These are phyloP conservation scores for Vaccinium darrowii DNA, from an alignment of 148 eudicot genomes.

Conservation along the genomic window DNA sequence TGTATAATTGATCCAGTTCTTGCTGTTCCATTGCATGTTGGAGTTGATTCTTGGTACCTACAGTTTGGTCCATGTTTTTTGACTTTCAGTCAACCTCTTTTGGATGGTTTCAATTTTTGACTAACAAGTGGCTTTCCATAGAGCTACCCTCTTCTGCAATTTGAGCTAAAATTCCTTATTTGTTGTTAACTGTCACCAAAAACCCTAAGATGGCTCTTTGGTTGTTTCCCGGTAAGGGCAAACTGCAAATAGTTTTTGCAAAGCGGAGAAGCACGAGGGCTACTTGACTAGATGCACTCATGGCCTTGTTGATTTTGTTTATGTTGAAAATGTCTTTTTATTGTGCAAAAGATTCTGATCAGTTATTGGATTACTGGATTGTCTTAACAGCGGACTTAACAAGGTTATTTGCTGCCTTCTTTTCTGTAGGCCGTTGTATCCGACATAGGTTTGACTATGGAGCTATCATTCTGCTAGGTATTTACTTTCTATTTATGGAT, in stretches of 20 bases:
- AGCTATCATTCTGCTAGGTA: conserved; percentile 93
- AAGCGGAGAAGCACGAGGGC: neutral
- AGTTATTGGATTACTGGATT: conserved; percentile 1
- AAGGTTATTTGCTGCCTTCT: conserved; percentile 24
- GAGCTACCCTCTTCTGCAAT: neutral
- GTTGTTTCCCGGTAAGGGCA: conserved; percentile 8
- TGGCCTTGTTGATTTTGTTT: neutral
- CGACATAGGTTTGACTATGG: conserved; percentile 91
- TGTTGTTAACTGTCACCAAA: neutral
- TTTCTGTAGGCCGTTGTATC: conserved; percentile 83
- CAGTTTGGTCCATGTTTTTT: neutral
- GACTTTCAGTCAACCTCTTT: neutral
- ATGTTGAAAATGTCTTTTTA: neutral
- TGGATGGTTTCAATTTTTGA: conserved; percentile 5
- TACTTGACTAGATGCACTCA: neutral
- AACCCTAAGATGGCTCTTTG: neutral
- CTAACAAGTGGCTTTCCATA: conserved; percentile 1
- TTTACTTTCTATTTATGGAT: conserved; percentile 9
- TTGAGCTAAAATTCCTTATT: neutral
- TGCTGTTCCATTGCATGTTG: conserved; percentile 8
- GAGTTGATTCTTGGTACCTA: neutral
- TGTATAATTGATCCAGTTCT: neutral
- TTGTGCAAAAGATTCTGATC: neutral
- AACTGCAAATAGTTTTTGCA: neutral
- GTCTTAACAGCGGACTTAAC: conserved; percentile 10